Evolutionary conservation across 768 basidiomycete genomes (phyloP).

Genomic region (Multifurca ochricompacta): DNA sequence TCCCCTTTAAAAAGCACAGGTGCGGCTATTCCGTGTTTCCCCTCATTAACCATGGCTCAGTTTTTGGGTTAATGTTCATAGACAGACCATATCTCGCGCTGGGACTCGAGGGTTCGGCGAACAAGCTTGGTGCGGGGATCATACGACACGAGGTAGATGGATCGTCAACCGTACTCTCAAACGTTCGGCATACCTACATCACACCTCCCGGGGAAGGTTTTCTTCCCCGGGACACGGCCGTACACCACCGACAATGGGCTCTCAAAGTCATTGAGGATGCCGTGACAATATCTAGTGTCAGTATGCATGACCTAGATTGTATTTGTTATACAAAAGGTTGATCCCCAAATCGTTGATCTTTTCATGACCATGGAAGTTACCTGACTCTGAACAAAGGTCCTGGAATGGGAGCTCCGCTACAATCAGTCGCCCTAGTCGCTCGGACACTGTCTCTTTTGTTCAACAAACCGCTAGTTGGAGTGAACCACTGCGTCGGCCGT

Average conservation of each 20-base stretch:
- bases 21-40: background rate
- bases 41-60: background rate
- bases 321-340: slow-evolving; percentile 96
- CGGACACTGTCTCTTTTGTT: slow-evolving; percentile 83
- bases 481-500: slow-evolving; percentile 99
- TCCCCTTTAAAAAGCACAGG: slow-evolving; percentile 19
- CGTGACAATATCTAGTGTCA: slow-evolving; percentile 55
- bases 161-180: slow-evolving; percentile 72
- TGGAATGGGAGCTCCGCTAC: slow-evolving; percentile 98
- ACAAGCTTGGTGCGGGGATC: slow-evolving; percentile 93
- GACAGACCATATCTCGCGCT: slow-evolving; percentile 76
- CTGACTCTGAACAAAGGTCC: slow-evolving; percentile 51
- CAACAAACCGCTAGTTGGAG: slow-evolving; percentile 87
- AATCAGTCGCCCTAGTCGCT: slow-evolving; percentile 91
- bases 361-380: background rate
- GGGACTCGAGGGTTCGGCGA: slow-evolving; percentile 95
- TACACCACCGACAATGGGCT: slow-evolving; percentile 93
- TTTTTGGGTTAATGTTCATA: slow-evolving; percentile 24
- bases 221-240: slow-evolving; percentile 89
- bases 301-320: slow-evolving; percentile 78
- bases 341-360: background rate
- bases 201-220: slow-evolving; percentile 98
- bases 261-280: slow-evolving; percentile 74
- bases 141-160: slow-evolving; percentile 76
- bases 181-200: slow-evolving; percentile 96